phyloP scores from a whole-genome alignment of 1,139 yeast species.

The Lodderomyces theae region DNA sequence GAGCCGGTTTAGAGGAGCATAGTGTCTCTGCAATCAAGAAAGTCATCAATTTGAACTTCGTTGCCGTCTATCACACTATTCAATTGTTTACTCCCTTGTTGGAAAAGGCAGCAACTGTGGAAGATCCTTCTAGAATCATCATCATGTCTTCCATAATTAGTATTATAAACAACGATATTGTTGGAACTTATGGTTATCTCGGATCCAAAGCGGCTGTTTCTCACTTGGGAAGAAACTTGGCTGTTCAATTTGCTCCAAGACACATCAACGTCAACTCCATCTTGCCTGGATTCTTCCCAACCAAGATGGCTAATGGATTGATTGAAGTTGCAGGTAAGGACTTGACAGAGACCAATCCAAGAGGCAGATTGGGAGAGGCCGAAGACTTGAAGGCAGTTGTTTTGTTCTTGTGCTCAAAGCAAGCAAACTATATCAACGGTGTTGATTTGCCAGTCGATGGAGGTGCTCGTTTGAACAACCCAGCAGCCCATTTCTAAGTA shows the following conservation, averaged over 20 bases:
- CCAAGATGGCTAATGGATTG: slow-evolving; percentile 72
- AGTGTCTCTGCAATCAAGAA: slow-evolving; percentile 63
- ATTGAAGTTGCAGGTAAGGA: slow-evolving; percentile 53
- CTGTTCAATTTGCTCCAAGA: slow-evolving; percentile 62
- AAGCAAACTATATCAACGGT: slow-evolving; percentile 66
- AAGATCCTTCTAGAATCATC: slow-evolving; percentile 65
- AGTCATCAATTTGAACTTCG: slow-evolving; percentile 62
- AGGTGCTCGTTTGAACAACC: slow-evolving; percentile 43
- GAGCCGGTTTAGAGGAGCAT: slow-evolving; percentile 60
- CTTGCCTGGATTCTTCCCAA: slow-evolving; percentile 80
- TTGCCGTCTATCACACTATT: slow-evolving; percentile 69
- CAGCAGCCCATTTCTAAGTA: slow-evolving; percentile 18
- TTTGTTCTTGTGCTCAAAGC: slow-evolving; percentile 57
- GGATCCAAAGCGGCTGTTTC: slow-evolving; percentile 80
- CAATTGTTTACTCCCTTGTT: slow-evolving; percentile 61
- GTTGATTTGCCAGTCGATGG: slow-evolving; percentile 76
- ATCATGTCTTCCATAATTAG: slow-evolving; percentile 66
- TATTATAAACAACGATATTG: slow-evolving; percentile 43
- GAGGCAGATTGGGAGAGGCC: slow-evolving; percentile 60
- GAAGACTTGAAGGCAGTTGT: slow-evolving; percentile 62
- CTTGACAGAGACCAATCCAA: slow-evolving; percentile 53
- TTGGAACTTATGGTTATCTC: slow-evolving; percentile 65
- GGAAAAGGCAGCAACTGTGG: slow-evolving; percentile 50
- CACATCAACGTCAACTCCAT: slow-evolving; percentile 65
- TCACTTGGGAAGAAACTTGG: slow-evolving; percentile 64